Evolutionary conservation across 768 basidiomycete species (phyloP), one percentile per base, ranked within the genome.

Genomic region (Pleurotus djamor): DNA sequence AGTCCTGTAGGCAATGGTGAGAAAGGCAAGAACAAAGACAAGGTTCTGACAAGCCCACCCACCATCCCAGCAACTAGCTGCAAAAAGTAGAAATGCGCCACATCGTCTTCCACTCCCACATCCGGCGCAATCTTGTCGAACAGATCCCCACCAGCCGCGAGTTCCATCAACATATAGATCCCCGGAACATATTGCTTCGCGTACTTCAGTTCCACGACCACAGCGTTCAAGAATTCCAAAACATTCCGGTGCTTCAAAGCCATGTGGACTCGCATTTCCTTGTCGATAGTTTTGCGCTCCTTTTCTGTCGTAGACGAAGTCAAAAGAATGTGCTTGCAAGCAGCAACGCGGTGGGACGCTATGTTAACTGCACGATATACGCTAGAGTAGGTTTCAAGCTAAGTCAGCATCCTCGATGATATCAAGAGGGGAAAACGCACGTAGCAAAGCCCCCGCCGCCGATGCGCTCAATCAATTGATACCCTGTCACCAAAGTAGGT

Each of bases 51-150:
- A 9, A 14, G n/a, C n/a, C n/a, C n/a, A 74, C 86, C 44, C 63
- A 91, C 93, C 78, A 98, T 84, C 1, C 96, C 97, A 0, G 85
- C 76, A 3, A 92, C 72, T 5, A 99, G 77, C 68, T 99, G 96
- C 12, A 76, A 82, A 70, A 98, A 97, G 74, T 94, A 99, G 38
- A 87, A 77, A 64, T 98, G 96, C 0, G 96, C 93, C 0, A 96
- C 77, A 21, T 96, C 89, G 59, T 95, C 90, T 21, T 84, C 82
- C 2, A 96, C 80, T 4, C 97, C 97, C 5, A 92, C 79, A 70
- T 98, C 93, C 1, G 97, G 95, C 2, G 89, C 97, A 54, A 99
- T 99, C 78, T 98, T 99, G 73, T 99, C 97, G 71, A 99, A 99
- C 35, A 99, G 74, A 72, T 98, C 97, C 0, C 97, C 97, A 17